Conservation (phyloP, 2,329 filamentous ascomycete genomes). For the Xylariaceae sp. region DNA sequence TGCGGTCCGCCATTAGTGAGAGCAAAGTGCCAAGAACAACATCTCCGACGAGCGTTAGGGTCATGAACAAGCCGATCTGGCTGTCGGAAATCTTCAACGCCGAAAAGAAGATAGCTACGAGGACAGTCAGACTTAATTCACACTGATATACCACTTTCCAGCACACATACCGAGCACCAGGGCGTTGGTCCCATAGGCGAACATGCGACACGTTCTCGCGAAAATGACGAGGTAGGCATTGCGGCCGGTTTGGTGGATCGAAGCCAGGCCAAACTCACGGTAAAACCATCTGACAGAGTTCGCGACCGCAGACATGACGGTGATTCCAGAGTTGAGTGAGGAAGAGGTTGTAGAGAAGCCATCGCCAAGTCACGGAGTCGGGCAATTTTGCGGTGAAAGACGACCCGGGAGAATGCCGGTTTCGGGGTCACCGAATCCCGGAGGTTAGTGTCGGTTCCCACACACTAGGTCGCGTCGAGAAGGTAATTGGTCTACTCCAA, state of each 20-base stretch:
- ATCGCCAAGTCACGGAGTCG: too few species aligned
- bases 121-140: not conserved
- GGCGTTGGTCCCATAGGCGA: conserved; percentile 61
- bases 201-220: conserved; percentile 53
- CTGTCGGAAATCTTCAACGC: conserved; percentile 54
- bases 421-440: too few species aligned
- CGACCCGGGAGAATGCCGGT: too few species aligned
- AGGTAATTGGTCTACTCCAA: too few species aligned
- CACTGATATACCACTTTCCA: not conserved
- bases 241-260: conserved; percentile 43
- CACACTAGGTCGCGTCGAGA: too few species aligned
- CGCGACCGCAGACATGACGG: conserved; percentile 22
- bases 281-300: conserved; percentile 34
- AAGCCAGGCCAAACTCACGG: conserved; percentile 47
- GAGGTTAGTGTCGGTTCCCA: too few species aligned
- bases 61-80: conserved; percentile 64
- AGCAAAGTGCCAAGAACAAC: conserved; percentile 56
- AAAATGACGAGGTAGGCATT: conserved; percentile 56
- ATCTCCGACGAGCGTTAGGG: conserved; percentile 59
- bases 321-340: too few species aligned
- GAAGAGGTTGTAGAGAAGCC: too few species aligned
- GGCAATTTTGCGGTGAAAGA: too few species aligned
- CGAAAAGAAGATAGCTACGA: conserved; percentile 53
- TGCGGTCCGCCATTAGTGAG: conserved; percentile 56
- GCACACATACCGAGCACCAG: conserved; percentile 49